Percentiles rank a stretch among this genome's conserved stretches.
Conservation (phyloP, 2,329 filamentous ascomycete genomes). For the Phyllachora maydis region DNA sequence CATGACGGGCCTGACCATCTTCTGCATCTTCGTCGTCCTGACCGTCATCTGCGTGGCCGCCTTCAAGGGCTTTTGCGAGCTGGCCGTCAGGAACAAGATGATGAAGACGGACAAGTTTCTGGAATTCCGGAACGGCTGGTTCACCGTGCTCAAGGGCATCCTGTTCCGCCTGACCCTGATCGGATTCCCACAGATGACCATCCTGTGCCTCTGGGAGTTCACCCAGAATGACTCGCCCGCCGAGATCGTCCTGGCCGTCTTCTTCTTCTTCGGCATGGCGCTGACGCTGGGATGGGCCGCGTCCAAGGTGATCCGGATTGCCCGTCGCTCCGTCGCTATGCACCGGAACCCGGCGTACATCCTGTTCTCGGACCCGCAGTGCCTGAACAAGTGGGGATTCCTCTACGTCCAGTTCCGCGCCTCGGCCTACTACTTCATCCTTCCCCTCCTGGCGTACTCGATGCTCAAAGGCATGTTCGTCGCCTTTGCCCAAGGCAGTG, state of each 20-base stretch:
- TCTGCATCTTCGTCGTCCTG: conserved; percentile 61
- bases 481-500: conserved; percentile 52
- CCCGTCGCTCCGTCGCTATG: conserved; percentile 70
- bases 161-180: conserved; percentile 80
- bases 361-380: conserved; percentile 83
- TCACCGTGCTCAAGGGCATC: conserved; percentile 80
- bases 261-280: conserved; percentile 70
- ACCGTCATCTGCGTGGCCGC: conserved; percentile 50
- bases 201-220: conserved; percentile 86
- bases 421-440: conserved; percentile 86
- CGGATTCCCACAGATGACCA: conserved; percentile 76
- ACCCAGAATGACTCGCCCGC: conserved; percentile 70
- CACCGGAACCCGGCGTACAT: conserved; percentile 96
- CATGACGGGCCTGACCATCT: conserved; percentile 78
- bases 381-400: conserved; percentile 95
- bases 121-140: conserved; percentile 90
- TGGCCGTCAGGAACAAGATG: conserved; percentile 51
- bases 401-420: conserved; percentile 94
- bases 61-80: conserved; percentile 68
- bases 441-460: conserved; percentile 58
- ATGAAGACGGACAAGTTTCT: conserved; percentile 74
- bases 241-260: conserved; percentile 68
- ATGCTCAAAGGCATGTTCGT: conserved; percentile 83
- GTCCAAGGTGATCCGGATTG: conserved; percentile 75
- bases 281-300: conserved; percentile 68